A percentile compares a stretch with the other conserved stretches of the same genome.
Conservation (phyloP, 2,329 filamentous ascomycete species). For the Whalleya microplaca region DNA sequence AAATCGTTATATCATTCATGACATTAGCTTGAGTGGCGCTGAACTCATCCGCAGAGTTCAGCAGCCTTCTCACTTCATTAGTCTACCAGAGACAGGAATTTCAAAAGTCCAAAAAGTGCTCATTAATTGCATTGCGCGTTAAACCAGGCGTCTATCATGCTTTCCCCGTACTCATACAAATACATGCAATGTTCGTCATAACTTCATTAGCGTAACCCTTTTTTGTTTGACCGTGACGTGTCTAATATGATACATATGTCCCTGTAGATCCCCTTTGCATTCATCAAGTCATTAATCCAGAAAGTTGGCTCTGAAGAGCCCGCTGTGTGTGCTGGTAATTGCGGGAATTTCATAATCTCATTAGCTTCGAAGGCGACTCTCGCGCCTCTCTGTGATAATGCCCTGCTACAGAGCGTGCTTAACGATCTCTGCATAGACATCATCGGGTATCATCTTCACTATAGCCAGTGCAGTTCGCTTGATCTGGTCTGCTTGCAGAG, state of each 20-base stretch:
- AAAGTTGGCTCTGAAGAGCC: background rate
- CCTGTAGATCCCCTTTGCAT: background rate
- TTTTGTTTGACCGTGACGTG: slow-evolving; percentile 1
- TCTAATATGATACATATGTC: slow-evolving; percentile 12
- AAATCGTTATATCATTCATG: too few relatives aligned
- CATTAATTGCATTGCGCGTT: slow-evolving; percentile 5
- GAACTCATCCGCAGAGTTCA: background rate
- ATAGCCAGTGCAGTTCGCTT: slow-evolving; percentile 85
- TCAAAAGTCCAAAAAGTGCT: background rate
- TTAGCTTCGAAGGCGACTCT: background rate
- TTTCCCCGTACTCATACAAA: slow-evolving; percentile 1
- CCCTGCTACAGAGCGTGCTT: slow-evolving; percentile 72
- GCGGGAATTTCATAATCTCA: background rate
- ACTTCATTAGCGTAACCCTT: background rate
- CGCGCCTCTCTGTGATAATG: background rate
- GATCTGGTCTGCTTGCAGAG: slow-evolving; percentile 80
- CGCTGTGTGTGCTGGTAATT: background rate
- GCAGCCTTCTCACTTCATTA: background rate
- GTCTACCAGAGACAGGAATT: background rate
- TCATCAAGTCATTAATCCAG: background rate
- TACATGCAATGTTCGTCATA: slow-evolving; percentile 11
- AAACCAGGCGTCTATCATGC: background rate
- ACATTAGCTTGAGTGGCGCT: background rate
- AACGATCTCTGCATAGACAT: slow-evolving; percentile 89
- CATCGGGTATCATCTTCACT: slow-evolving; percentile 86